Percentiles rank a stretch among this genome's conserved stretches.
Conservation (phyloP, 352 stramenopile genomes). For the Phytophthora macrochlamydospora region DNA sequence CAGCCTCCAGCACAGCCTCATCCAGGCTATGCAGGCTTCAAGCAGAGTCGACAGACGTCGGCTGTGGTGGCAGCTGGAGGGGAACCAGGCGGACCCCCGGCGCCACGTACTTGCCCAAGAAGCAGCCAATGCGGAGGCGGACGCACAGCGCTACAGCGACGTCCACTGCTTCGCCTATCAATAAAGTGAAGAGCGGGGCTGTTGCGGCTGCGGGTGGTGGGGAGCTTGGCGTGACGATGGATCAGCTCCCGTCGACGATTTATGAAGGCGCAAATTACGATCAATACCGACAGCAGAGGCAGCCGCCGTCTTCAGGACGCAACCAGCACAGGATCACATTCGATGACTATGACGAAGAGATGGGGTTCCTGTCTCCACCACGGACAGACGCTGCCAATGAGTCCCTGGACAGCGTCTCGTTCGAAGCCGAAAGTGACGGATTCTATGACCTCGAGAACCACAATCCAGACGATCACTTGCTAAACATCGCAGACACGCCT, state of each 20-base stretch:
- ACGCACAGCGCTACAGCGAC: slow-evolving; percentile 67
- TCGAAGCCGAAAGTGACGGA: slow-evolving; percentile 47
- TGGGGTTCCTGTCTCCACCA: slow-evolving; percentile 48
- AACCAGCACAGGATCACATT: slow-evolving; percentile 69
- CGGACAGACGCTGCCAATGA: slow-evolving; percentile 30
- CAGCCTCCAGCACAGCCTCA: slow-evolving; percentile 37
- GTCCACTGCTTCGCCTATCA: slow-evolving; percentile 12
- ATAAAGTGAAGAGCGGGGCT: slow-evolving; percentile 33
- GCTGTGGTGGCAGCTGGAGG: slow-evolving; percentile 17
- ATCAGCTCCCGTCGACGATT: slow-evolving; percentile 58
- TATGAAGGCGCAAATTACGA: slow-evolving; percentile 51
- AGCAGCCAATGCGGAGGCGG: slow-evolving; percentile 79
- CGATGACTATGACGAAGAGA: slow-evolving; percentile 55
- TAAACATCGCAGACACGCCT: slow-evolving; percentile 31
- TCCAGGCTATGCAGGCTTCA: slow-evolving; percentile 38
- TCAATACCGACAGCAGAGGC: slow-evolving; percentile 24
- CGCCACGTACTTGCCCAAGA: slow-evolving; percentile 56
- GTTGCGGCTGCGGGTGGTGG: slow-evolving; percentile 21
- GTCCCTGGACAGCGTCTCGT: slow-evolving; percentile 59
- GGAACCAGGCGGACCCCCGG: slow-evolving; percentile 14
- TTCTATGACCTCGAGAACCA: slow-evolving; percentile 67
- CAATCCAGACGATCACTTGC: slow-evolving; percentile 29
- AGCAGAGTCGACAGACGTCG: slow-evolving; percentile 43
- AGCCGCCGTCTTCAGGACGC: slow-evolving; percentile 51
- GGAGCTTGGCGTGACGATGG: slow-evolving; percentile 21